Conservation (phyloP, 2,329 filamentous ascomycete species). For the Botrytis porri region DNA sequence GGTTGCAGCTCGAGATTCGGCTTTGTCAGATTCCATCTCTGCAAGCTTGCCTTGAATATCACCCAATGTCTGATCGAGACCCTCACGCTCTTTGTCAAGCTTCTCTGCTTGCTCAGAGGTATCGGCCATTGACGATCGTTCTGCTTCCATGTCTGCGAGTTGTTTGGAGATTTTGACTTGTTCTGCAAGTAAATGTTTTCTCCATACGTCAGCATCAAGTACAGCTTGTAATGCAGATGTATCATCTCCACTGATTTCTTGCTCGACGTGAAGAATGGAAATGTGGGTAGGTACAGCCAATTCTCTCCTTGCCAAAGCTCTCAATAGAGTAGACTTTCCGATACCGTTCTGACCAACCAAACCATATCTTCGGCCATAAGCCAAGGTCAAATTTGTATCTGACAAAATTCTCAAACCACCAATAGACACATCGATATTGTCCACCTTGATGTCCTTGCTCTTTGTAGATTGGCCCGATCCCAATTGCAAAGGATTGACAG, state of each 20-base stretch:
- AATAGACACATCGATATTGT: conserved; percentile 93
- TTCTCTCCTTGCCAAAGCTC: conserved; percentile 89
- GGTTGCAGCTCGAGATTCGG: conserved; percentile 89
- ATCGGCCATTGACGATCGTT: conserved; percentile 79
- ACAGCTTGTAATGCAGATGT: conserved; percentile 93
- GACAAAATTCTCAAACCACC: conserved; percentile 83
- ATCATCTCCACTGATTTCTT: conserved; percentile 96
- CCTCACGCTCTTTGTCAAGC: conserved; percentile 84
- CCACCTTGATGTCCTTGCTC: conserved; percentile 98
- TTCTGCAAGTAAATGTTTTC: conserved; percentile 88
- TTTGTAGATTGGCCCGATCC: conserved; percentile 70
- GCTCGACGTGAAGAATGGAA: conserved; percentile 97
- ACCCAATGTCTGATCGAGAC: conserved; percentile 82
- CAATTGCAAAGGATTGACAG: conserved; percentile 92
- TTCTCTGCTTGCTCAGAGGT: conserved; percentile 84
- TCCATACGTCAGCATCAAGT: conserved; percentile 95
- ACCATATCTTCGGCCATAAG: conserved; percentile 93
- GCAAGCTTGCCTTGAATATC: conserved; percentile 89
- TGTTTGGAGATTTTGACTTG: conserved; percentile 81
- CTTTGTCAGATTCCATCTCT: conserved; percentile 99
- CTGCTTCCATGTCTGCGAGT: conserved; percentile 71
- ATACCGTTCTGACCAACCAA: conserved; percentile 99
- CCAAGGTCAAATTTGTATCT: conserved; percentile 84
- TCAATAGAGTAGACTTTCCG: conserved; percentile 90
- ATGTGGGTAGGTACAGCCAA: conserved; percentile 94